Evolutionary conservation across 2,329 filamentous ascomycete genomes (phyloP).

Genomic region (Botrytis deweyae): DNA sequence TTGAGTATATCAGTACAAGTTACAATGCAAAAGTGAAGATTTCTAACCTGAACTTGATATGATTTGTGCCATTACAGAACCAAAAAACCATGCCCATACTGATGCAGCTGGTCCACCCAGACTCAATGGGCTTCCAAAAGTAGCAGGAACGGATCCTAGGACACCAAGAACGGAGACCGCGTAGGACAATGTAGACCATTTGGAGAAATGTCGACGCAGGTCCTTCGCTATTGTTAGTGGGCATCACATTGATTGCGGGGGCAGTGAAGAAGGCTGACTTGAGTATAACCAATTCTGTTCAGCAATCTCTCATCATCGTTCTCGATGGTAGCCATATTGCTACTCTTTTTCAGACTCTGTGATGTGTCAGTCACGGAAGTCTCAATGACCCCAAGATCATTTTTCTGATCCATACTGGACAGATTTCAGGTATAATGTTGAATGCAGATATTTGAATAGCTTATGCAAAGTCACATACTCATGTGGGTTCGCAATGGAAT

Average conservation of each 20-base stretch:
- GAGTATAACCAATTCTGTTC: conserved; percentile 61
- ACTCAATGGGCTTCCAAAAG: conserved; percentile 57
- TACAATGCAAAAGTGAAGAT: not conserved
- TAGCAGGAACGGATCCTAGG: conserved; percentile 63
- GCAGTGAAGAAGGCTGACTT: conserved; percentile 45
- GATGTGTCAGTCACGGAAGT: conserved; percentile 3
- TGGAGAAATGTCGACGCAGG: conserved; percentile 60
- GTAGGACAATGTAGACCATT: conserved; percentile 66
- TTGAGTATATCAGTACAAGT: not conserved
- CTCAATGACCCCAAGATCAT: not conserved
- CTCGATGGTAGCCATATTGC: conserved; percentile 49
- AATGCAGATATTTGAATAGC: not conserved
- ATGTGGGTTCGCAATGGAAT: conserved; percentile 4
- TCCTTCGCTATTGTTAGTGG: conserved; percentile 46
- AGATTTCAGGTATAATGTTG: not conserved
- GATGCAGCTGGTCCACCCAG: conserved; percentile 62
- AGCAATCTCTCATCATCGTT: conserved; percentile 61
- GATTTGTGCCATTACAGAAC: conserved; percentile 62
- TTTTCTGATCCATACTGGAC: conserved; percentile 12
- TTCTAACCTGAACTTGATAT: conserved; percentile 57
- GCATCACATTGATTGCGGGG: not conserved
- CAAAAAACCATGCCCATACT: conserved; percentile 65
- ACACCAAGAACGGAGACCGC: conserved; percentile 65
- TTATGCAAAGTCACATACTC: conserved; percentile 9
- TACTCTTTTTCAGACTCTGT: not conserved